These are phyloP conservation scores for Fraxinus anomala DNA, from an alignment of 257 asterid genomes.

Conservation along the genomic window DNA sequence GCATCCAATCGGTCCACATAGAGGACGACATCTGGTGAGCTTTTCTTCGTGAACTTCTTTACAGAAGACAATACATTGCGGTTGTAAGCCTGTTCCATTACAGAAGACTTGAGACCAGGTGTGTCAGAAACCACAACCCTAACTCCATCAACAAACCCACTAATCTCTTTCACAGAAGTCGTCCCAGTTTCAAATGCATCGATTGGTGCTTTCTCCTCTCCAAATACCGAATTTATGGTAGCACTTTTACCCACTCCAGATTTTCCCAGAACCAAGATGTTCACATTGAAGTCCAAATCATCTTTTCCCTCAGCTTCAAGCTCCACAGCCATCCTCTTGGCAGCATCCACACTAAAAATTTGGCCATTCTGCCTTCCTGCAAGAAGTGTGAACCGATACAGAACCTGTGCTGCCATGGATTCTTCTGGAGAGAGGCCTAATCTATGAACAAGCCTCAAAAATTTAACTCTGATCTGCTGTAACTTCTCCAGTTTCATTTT, in stretches of 20 bases:
- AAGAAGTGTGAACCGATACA: slow-evolving; percentile 69
- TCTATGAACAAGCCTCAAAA: slow-evolving; percentile 80
- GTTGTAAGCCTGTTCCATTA: slow-evolving; percentile 75
- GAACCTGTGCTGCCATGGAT: slow-evolving; percentile 78
- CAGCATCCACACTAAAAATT: slow-evolving; percentile 67
- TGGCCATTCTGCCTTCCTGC: slow-evolving; percentile 80
- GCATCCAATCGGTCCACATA: slow-evolving; percentile 90
- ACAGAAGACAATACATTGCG: slow-evolving; percentile 57
- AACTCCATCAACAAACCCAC: slow-evolving; percentile 69
- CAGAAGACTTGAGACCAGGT: slow-evolving; percentile 83
- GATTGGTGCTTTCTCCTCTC: slow-evolving; percentile 71
- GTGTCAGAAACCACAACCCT: slow-evolving; percentile 69
- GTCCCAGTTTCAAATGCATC: slow-evolving; percentile 78
- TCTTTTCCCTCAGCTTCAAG: slow-evolving; percentile 65
- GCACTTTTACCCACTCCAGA: slow-evolving; percentile 96
- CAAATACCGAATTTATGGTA: slow-evolving; percentile 76
- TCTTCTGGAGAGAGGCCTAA: slow-evolving; percentile 80
- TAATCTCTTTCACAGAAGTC: slow-evolving; percentile 51
- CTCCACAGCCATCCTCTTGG: slow-evolving; percentile 69
- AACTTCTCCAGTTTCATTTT: slow-evolving; percentile 79
- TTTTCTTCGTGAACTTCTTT: slow-evolving; percentile 72
- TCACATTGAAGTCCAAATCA: slow-evolving; percentile 67
- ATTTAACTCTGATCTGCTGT: slow-evolving; percentile 76
- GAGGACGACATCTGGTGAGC: slow-evolving; percentile 71
- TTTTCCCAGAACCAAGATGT: slow-evolving; percentile 85